Conservation (phyloP, 2,329 filamentous ascomycete genomes). For the Leptosphaerulina australis region DNA sequence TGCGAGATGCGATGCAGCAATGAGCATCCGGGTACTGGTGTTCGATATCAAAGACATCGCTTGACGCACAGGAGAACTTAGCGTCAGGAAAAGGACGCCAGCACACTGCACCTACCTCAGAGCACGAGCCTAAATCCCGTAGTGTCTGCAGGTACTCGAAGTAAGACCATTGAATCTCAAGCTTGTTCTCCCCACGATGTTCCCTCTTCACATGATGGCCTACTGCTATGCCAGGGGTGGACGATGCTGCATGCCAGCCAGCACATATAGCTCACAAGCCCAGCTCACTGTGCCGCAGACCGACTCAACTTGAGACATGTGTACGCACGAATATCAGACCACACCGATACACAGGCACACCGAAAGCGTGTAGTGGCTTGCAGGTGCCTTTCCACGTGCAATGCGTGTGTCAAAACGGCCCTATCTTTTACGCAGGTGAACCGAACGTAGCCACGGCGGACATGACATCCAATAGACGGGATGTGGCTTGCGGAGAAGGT, state of each 20-base stretch:
- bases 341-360: conserved; percentile 10
- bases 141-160: background rate
- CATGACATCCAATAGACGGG: background rate
- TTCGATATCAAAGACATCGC: background rate
- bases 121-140: background rate
- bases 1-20: conserved; percentile 1
- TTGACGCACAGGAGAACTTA: conserved; percentile 1
- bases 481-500: conserved; percentile 14
- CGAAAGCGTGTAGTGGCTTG: conserved; percentile 15
- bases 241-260: conserved; percentile 4
- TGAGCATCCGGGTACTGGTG: background rate
- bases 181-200: background rate
- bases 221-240: conserved; percentile 1
- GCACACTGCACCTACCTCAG: background rate
- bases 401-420: conserved; percentile 13
- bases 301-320: conserved; percentile 9
- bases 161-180: background rate
- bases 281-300: background rate
- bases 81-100: conserved; percentile 6
- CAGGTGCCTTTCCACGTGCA: conserved; percentile 13
- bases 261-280: conserved; percentile 1
- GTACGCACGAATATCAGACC: conserved; percentile 4
- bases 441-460: background rate
- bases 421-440: background rate
- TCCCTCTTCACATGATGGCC: background rate